phyloP scores from a whole-genome alignment of 1,284 basidiomycete genomes.

The Cystobasidium slooffiae region DNA sequence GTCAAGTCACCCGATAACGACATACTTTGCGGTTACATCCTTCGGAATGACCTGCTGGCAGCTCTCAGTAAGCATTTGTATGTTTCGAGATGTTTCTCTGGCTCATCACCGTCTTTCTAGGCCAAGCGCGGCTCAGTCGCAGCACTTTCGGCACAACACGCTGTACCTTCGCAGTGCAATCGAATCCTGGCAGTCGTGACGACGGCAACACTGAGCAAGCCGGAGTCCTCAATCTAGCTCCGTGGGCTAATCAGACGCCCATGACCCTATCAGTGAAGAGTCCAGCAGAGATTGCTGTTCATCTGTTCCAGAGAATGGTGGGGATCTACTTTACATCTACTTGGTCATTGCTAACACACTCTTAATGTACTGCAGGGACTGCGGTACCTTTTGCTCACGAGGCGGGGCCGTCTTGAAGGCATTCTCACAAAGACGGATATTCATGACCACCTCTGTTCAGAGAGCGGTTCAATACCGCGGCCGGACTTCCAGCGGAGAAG shows the following conservation, averaged over 20 bases:
- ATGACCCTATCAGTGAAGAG: constrained; percentile 47
- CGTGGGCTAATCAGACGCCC: constrained; percentile 52
- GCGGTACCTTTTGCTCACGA: constrained; percentile 26
- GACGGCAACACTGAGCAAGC: constrained; percentile 27
- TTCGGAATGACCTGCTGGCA: constrained; percentile 86
- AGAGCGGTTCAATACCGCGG: constrained; percentile 8
- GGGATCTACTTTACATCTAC: not conserved
- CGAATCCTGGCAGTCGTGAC: constrained; percentile 13
- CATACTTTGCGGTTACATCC: constrained; percentile 86
- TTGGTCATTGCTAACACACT: not conserved
- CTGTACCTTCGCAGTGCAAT: constrained; percentile 39
- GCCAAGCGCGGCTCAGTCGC: constrained; percentile 4
- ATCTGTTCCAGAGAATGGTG: constrained; percentile 52
- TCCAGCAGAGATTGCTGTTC: constrained; percentile 52
- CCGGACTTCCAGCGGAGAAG: constrained; percentile 26
- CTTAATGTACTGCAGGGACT: constrained; percentile 22
- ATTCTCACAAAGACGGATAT: constrained; percentile 41
- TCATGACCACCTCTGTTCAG: constrained; percentile 21
- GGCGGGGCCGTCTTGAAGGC: constrained; percentile 33
- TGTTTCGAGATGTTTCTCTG: not conserved
- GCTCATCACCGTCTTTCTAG: constrained; percentile 14
- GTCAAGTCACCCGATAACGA: constrained; percentile 61
- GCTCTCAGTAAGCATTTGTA: constrained; percentile 69
- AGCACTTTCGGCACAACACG: constrained; percentile 37
- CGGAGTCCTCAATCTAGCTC: constrained; percentile 43